A percentile compares a stretch with the other conserved stretches of the same genome.
Conservation (phyloP, 1,284 basidiomycete genomes). For the Boletellus sp. region DNA sequence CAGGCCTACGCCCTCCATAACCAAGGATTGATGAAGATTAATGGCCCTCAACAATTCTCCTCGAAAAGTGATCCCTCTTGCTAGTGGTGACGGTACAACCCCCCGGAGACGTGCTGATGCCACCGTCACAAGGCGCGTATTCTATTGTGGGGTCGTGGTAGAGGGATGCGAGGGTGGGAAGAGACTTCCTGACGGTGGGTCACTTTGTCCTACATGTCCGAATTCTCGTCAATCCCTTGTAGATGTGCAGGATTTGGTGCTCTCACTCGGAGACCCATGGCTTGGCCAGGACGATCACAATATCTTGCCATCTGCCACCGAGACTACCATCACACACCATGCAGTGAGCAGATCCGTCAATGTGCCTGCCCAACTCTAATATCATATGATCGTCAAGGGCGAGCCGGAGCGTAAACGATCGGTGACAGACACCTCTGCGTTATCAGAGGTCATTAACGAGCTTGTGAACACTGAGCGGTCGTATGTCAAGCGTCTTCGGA, state of each 20-base stretch:
- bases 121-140: slow-evolving; percentile 65
- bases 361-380: slow-evolving; percentile 11
- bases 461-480: slow-evolving; percentile 75
- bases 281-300: slow-evolving; percentile 41
- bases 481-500: slow-evolving; percentile 71
- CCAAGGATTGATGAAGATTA: slow-evolving; percentile 19
- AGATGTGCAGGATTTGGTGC: slow-evolving; percentile 78
- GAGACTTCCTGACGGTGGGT: slow-evolving; percentile 64
- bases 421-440: slow-evolving; percentile 57
- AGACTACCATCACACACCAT: slow-evolving; percentile 34
- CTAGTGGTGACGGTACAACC: slow-evolving; percentile 56
- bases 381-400: slow-evolving; percentile 34
- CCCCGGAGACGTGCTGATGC: slow-evolving; percentile 38
- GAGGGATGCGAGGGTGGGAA: slow-evolving; percentile 69
- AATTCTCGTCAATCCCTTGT: slow-evolving; percentile 5
- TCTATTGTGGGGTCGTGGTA: slow-evolving; percentile 79
- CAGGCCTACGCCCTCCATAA: too few species aligned
- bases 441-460: slow-evolving; percentile 71
- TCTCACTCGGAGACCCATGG: slow-evolving; percentile 68
- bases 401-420: slow-evolving; percentile 49
- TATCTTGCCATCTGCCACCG: slow-evolving; percentile 40
- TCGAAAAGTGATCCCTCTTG: slow-evolving; percentile 67
- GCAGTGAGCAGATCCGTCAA: slow-evolving; percentile 38
- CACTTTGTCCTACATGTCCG: not conserved
- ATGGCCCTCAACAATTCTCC: slow-evolving; percentile 57